phyloP scores from a whole-genome alignment of 2,329 filamentous ascomycete species.

The Verticillium dahliae region DNA sequence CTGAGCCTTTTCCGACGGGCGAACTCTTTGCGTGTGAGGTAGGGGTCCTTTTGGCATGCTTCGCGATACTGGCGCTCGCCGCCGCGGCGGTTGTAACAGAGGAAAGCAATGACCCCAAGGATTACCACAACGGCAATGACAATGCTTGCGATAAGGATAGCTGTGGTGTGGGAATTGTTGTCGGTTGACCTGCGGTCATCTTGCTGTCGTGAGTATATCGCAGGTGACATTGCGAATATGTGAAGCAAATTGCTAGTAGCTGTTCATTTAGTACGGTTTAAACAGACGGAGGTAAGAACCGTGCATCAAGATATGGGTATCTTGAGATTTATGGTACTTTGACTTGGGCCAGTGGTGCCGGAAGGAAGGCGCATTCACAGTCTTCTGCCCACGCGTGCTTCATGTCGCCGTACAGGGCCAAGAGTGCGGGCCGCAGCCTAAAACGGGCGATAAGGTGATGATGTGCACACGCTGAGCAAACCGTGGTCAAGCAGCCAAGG shows the following conservation, averaged over 20 bases:
- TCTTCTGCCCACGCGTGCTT: background rate
- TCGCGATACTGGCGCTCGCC: constrained; percentile 15
- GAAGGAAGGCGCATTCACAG: background rate
- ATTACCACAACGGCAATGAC: constrained; percentile 16
- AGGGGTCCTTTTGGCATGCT: constrained; percentile 16
- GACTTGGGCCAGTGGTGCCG: background rate
- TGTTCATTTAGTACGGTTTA: background rate
- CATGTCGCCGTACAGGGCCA: background rate
- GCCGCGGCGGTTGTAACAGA: constrained; percentile 13
- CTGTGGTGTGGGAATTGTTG: constrained; percentile 1
- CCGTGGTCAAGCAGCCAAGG: background rate
- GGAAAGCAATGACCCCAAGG: constrained; percentile 14
- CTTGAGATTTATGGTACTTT: background rate
- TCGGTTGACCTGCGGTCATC: background rate
- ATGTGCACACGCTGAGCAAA: background rate
- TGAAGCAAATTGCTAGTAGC: background rate
- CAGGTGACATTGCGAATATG: background rate
- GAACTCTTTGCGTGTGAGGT: constrained; percentile 16
- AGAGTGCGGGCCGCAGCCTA: background rate
- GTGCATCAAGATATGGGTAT: background rate
- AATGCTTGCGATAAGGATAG: constrained; percentile 14
- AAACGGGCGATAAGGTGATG: background rate
- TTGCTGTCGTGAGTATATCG: background rate
- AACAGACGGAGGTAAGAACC: background rate
- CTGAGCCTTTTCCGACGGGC: constrained; percentile 19